Base-by-base conservation (phyloP, 352 stramenopile genomes). In the Pythium biforme region DNA sequence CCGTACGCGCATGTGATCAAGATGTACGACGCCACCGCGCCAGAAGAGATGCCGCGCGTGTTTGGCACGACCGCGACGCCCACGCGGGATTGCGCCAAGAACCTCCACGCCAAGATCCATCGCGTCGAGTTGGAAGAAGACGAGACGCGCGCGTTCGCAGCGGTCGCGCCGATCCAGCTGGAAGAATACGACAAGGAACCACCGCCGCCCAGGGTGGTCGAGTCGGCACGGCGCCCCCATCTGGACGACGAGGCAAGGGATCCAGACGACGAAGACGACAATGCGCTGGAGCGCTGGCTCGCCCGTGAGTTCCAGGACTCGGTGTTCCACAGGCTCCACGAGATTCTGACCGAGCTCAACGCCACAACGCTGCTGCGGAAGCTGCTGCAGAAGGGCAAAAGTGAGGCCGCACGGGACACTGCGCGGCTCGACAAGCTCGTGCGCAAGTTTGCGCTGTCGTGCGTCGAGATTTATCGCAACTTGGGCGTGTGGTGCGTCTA, bases 1-100 rank as follows among this genome's bases (percentile, higher is more conserved):
- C 87, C 88, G 61, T 97, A 97, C 70, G 87, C 87, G 27, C 86
- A 94, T 41, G 71, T 97, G 19, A 90, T 95, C 40, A 90, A 89
- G 48, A 77, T 94, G 64, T 96, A 93, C 66, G 73, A 88, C 34
- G 47, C 75, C 14, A 17, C 37, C 6, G 14, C 11, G 37, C 11
- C 12, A n/a, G 52, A 66, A 29, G 10, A 70, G 20, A 58, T 85
- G 75, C 87, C 87, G 20, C 76, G 80, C 20, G 84, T 97, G 55
- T 97, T 97, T 56, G 89, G 89, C 33, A 91, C 90, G 19, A 97
- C 89, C 12, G 83, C 89, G 8, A 83, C 74, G 43, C 78, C 75
- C 3, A 66, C 64, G 52, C 49, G 47, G 39, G 69, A 90, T 47
- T 96, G 86, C 54, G 82, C 83, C 2, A 59, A 81, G 40, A 83